phyloP scores from a whole-genome alignment of 169 alveolate species.

The Amoebophrya sp. region DNA sequence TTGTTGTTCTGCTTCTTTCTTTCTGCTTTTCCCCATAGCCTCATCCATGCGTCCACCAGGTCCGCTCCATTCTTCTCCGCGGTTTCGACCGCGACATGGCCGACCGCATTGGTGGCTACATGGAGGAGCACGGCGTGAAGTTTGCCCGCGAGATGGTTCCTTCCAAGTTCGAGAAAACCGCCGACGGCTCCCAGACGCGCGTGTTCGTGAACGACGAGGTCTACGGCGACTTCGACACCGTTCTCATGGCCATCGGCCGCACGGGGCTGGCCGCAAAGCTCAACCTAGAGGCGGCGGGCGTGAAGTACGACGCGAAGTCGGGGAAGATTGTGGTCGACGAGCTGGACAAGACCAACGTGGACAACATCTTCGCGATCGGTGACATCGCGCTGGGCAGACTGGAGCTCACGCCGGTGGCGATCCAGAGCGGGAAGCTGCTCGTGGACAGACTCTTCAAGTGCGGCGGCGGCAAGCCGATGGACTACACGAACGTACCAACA shows the following conservation, averaged over 20 bases:
- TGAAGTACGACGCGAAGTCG: constrained; percentile 39
- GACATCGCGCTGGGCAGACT: constrained; percentile 52
- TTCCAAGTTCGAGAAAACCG: neutral
- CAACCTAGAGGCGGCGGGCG: constrained; percentile 58
- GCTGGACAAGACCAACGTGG: constrained; percentile 63
- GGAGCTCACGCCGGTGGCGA: constrained; percentile 93
- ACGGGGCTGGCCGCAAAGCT: constrained; percentile 59
- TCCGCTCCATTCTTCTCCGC: constrained; percentile 76
- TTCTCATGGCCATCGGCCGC: constrained; percentile 90
- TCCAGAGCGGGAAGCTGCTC: constrained; percentile 81
- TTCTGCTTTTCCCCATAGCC: no score
- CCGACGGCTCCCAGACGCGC: constrained; percentile 10
- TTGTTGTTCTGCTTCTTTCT: constrained; percentile 40
- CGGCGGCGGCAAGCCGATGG: constrained; percentile 54
- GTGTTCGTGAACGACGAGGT: constrained; percentile 51
- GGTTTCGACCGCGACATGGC: constrained; percentile 88
- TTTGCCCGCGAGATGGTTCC: constrained; percentile 4
- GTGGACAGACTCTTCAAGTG: constrained; percentile 73
- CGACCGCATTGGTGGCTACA: constrained; percentile 38
- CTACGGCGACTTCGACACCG: constrained; percentile 63
- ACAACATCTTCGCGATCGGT: constrained; percentile 16
- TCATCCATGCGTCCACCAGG: no score
- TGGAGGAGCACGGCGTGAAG: constrained; percentile 69
- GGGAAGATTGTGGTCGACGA: constrained; percentile 69
- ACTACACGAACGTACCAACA: constrained; percentile 76